Evolutionary conservation across 495 filamentous ascomycete genomes (phyloP).

Genomic region (Massariosphaeria phaeospora): DNA sequence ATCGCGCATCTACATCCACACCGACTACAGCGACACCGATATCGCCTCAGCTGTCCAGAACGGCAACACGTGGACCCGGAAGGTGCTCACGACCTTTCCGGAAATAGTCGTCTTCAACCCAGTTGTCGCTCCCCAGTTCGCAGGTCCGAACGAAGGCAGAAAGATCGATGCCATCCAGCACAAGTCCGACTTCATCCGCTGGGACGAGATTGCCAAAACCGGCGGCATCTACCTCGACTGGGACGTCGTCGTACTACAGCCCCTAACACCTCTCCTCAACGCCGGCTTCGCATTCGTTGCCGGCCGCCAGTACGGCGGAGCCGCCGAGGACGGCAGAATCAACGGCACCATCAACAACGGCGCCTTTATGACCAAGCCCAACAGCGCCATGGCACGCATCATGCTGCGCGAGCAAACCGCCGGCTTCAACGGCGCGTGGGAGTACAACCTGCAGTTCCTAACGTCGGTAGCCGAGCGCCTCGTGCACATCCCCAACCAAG

Average conservation of each 20-base stretch:
- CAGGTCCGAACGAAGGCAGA: background rate
- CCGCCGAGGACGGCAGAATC: no score
- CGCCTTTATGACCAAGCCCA: background rate
- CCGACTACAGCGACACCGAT: conserved; percentile 8
- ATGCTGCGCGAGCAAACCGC: background rate
- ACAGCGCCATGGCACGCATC: background rate
- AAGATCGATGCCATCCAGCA: background rate
- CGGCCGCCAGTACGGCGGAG: conserved; percentile 8
- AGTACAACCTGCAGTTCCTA: background rate
- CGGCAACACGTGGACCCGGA: conserved; percentile 12
- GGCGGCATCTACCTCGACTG: conserved; percentile 19
- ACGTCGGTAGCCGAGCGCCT: conserved; percentile 11
- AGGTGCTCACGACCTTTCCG: background rate
- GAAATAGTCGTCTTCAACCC: background rate
- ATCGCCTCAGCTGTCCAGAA: background rate
- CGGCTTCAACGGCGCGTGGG: conserved; percentile 13
- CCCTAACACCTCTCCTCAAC: background rate
- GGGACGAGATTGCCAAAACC: background rate
- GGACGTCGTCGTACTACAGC: conserved; percentile 4
- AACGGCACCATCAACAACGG: conserved; percentile 11
- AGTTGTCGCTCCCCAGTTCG: background rate
- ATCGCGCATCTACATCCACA: conserved; percentile 8
- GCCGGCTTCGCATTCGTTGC: conserved; percentile 3
- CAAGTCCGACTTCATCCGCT: conserved; percentile 19
- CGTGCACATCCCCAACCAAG: conserved; percentile 4